Evolutionary conservation across 345 rosid genomes (phyloP), one percentile per base, ranked within the genome.

Genomic region (Hibiscus trionum): DNA sequence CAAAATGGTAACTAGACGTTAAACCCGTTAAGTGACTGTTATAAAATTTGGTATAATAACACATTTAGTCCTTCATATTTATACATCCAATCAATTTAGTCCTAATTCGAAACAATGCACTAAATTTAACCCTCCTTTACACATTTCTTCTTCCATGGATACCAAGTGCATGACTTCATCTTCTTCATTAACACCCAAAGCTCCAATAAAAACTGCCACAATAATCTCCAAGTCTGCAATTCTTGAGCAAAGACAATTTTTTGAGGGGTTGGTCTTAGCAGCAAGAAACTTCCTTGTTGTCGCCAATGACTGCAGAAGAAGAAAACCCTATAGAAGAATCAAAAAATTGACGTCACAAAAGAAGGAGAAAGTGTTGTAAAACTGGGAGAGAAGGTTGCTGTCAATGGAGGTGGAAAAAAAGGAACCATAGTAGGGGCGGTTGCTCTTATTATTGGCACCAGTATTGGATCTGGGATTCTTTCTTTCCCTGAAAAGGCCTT

Each of bases 381-480:
- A 26, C 15, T 35, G 27, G 62, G 71, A 57, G 70, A 69, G 2
- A 77, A 53, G 21, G 15, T 49, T 27, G 24, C 72, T 27, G 46
- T 33, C 12, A 66, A 65, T 31, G 73, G 4, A 53, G 65, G 42
- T 62, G 72, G 77, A 66, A 79, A 77, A 69, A 83, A 86, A 65
- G 92, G 93, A 71, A 86, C 77, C 0, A 68, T 84, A n/a, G 81
- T 73, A 35, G 88, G 93, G 5, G 93, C 90, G 7, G 84, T 81
- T 70, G 89, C 89, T 26, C 83, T 86, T 60, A 79, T 88, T 33
- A 72, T 88, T 60, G 89, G 90, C 42, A 86, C 89, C 44, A 85
- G 88, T 76, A 85, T 86, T 69, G 89, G 93, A 10, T 84, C 88
- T 3, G 93, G 89, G 15, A 88, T 86, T 21, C 89, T 85, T 72